Base-by-base conservation (phyloP, 169 alveolate species). In the Cyclospora cayetanensis region DNA sequence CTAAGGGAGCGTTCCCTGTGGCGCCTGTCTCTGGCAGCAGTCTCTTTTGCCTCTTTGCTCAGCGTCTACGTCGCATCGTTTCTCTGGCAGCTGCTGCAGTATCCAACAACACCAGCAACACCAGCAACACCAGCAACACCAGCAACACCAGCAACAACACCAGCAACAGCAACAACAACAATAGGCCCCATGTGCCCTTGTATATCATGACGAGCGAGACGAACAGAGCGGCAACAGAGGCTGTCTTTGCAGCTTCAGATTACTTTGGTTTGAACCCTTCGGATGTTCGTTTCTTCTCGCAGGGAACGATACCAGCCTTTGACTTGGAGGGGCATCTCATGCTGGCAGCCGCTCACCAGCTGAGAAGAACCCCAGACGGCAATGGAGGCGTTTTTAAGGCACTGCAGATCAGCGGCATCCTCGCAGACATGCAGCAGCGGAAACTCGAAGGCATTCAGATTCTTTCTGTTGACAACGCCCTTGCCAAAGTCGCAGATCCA, bases 371-470 rank as follows among this genome's bases (percentile, higher is more conserved):
- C 39, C 90, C 90, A 3, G 31, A 35, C 53, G 90, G 90, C 53
- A 80, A 80, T 50, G 90, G 90, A 20, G 90, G 55, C 20, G 55
- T 80, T 25, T 80, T 50, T 50, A 34, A n/a, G 12, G 90, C 76
- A 3, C 72, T 80, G 34, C 42, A 2, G 31, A 29, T 12, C 83
- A 39, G 83, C 83, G 43, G 70, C 3, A 43, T 76, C 41, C 52
- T 55, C 4, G 31, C 53, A 43, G 76, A 43, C 41, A 35, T 35
- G 25, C n/a, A 27, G 25, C n/a, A 0, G n/a, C 12, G 34, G 1
- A 18, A 22, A n/a, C 43, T 80, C 5, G 29, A 29, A 5, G 90
- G 90, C 29, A 2, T 80, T 37, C 90, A 80, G 34, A 52, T 80
- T 20, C 3, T 55, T 53, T 18, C 72, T 37, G 90, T 80, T 4